Percentiles rank a stretch among this genome's conserved stretches.
phyloP scores from a whole-genome alignment of 352 stramenopile genomes.

The Globisporangium orthogonon region DNA sequence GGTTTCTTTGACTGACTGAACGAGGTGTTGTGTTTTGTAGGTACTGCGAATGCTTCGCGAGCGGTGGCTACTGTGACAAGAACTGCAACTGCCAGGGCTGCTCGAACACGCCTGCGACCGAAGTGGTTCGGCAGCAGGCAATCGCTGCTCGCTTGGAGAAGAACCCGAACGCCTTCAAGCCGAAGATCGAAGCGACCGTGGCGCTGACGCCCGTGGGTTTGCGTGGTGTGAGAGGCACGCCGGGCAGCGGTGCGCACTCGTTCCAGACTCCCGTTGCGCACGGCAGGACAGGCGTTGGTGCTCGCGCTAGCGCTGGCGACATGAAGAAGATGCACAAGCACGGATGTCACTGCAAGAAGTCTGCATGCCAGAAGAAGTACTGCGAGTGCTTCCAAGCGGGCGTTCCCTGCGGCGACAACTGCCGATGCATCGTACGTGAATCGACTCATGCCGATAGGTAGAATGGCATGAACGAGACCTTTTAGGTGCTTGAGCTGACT shows the following conservation, averaged over 20 bases:
- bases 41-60: slow-evolving; percentile 96
- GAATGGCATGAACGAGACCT: too few species aligned
- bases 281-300: slow-evolving; percentile 7
- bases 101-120: slow-evolving; percentile 82
- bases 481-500: not conserved
- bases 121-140: slow-evolving; percentile 65
- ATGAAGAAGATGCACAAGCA: slow-evolving; percentile 89
- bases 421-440: slow-evolving; percentile 80
- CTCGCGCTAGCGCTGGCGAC: slow-evolving; percentile 13
- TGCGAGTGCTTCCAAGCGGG: slow-evolving; percentile 95
- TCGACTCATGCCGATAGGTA: too few species aligned
- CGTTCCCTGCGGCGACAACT: slow-evolving; percentile 82
- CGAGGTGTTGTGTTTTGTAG: slow-evolving; percentile 10
- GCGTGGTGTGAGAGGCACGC: not conserved
- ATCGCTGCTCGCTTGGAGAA: slow-evolving; percentile 89
- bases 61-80: slow-evolving; percentile 87
- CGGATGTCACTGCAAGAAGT: slow-evolving; percentile 96
- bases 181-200: slow-evolving; percentile 84
- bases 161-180: slow-evolving; percentile 95
- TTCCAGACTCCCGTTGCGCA: slow-evolving; percentile 20
- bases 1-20: not conserved
- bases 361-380: slow-evolving; percentile 96
- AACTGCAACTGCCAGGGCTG: slow-evolving; percentile 92
- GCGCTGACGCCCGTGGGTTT: not conserved
- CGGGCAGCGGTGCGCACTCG: not conserved